Conservation (phyloP, 441 rosid species). For the Oxalis stricta region DNA sequence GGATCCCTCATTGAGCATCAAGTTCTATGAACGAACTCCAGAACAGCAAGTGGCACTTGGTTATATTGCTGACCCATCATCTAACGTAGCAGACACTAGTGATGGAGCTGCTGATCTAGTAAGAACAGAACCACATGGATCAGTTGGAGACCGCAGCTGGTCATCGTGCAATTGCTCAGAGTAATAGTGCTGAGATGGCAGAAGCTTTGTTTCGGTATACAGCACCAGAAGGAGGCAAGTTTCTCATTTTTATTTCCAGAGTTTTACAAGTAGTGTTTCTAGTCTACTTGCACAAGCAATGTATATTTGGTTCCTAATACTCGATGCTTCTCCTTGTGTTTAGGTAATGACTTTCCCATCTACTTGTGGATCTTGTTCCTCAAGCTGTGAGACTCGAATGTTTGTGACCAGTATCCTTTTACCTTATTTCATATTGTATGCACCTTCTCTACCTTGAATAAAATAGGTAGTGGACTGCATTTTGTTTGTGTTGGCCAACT, state of each 20-base stretch:
- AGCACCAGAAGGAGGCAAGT: slow-evolving; percentile 59
- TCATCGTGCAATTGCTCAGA: slow-evolving; percentile 85
- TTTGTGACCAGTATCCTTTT: slow-evolving; percentile 89
- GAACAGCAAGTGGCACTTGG: slow-evolving; percentile 79
- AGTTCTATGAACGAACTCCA: slow-evolving; percentile 81
- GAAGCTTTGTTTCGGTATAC: slow-evolving; percentile 65
- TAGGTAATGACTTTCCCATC: slow-evolving; percentile 97
- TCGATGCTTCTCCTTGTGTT: slow-evolving; percentile 6
- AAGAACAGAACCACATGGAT: slow-evolving; percentile 46
- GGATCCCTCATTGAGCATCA: slow-evolving; percentile 59
- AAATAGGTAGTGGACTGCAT: too few species aligned
- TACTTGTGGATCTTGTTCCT: slow-evolving; percentile 72
- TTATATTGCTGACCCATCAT: slow-evolving; percentile 44
- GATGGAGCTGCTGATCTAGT: slow-evolving; percentile 23
- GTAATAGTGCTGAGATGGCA: slow-evolving; percentile 62
- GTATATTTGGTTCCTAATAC: slow-evolving; percentile 1
- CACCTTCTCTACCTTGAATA: not conserved
- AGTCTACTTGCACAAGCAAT: too few species aligned
- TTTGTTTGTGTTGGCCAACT: too few species aligned
- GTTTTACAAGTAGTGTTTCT: not conserved
- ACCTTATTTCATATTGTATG: not conserved
- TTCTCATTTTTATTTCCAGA: not conserved
- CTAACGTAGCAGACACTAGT: slow-evolving; percentile 29
- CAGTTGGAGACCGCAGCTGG: slow-evolving; percentile 78
- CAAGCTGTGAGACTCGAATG: slow-evolving; percentile 81